Conservation (phyloP, 768 basidiomycete species). For the Kwoniella bestiolae region DNA sequence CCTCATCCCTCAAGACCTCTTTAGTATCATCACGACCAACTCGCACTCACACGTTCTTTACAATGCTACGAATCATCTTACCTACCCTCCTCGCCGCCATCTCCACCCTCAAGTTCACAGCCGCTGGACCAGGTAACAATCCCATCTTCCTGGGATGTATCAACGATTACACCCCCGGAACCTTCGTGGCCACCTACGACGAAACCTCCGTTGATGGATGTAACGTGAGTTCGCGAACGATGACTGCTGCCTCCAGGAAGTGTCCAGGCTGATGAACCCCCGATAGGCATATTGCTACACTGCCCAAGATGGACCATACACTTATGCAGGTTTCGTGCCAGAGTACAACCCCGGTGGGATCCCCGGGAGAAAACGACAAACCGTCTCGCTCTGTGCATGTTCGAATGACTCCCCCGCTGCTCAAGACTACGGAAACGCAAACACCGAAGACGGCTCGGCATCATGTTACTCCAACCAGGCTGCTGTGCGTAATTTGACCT, state of each 20-base stretch:
- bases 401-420: background rate
- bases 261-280: no score
- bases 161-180: background rate
- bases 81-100: background rate
- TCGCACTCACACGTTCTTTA: background rate
- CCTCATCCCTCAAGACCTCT: background rate
- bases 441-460: background rate
- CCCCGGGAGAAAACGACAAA: background rate
- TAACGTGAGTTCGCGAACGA: background rate
- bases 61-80: background rate
- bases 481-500: background rate
- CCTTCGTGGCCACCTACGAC: background rate
- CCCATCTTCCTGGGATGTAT: background rate
- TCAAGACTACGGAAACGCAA: background rate
- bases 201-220: background rate
- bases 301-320: background rate
- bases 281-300: constrained; percentile 2
- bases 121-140: background rate
- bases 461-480: background rate
- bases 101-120: background rate
- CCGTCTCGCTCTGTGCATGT: background rate
- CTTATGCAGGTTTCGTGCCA: background rate
- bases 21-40: background rate
- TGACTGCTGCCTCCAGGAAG: no score
- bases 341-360: background rate